Conservation (phyloP, 2,329 filamentous ascomycete species). For the Alternaria atra region DNA sequence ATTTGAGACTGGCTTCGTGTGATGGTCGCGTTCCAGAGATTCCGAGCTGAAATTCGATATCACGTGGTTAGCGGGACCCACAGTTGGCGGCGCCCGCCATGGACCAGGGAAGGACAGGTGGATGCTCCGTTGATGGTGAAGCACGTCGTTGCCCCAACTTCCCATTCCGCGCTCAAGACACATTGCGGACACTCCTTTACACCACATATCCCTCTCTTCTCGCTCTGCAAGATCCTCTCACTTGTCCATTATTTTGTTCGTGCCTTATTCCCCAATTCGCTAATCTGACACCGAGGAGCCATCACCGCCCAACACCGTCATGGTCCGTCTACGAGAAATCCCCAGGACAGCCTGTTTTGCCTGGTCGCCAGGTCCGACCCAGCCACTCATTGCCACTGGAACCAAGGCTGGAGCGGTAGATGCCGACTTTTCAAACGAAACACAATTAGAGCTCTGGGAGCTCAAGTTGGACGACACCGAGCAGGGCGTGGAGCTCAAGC, state of each 20-base stretch:
- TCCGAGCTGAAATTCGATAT: constrained; percentile 31
- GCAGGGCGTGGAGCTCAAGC: constrained; percentile 83
- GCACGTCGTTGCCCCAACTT: constrained; percentile 36
- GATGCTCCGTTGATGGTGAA: constrained; percentile 40
- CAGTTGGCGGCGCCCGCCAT: constrained; percentile 22
- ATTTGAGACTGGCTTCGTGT: neutral
- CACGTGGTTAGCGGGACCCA: constrained; percentile 34
- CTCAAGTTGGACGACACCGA: constrained; percentile 80
- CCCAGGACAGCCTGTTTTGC: constrained; percentile 96
- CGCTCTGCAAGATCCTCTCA: constrained; percentile 21
- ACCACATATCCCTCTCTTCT: constrained; percentile 24
- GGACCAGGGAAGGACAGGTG: constrained; percentile 48
- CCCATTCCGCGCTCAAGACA: constrained; percentile 25
- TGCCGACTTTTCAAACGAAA: constrained; percentile 97
- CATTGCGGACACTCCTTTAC: constrained; percentile 30
- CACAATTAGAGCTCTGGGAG: constrained; percentile 96
- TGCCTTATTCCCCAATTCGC: constrained; percentile 28
- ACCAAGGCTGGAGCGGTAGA: constrained; percentile 95
- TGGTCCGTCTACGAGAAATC: constrained; percentile 97
- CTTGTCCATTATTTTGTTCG: constrained; percentile 28
- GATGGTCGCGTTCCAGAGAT: constrained; percentile 7
- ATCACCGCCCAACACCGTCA: constrained; percentile 57
- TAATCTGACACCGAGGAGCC: constrained; percentile 41
- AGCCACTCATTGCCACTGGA: constrained; percentile 88
- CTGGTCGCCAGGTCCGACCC: constrained; percentile 84